These are phyloP conservation scores for Termitomyces sp. DNA, from an alignment of 768 basidiomycete genomes.

Conservation along the genomic window DNA sequence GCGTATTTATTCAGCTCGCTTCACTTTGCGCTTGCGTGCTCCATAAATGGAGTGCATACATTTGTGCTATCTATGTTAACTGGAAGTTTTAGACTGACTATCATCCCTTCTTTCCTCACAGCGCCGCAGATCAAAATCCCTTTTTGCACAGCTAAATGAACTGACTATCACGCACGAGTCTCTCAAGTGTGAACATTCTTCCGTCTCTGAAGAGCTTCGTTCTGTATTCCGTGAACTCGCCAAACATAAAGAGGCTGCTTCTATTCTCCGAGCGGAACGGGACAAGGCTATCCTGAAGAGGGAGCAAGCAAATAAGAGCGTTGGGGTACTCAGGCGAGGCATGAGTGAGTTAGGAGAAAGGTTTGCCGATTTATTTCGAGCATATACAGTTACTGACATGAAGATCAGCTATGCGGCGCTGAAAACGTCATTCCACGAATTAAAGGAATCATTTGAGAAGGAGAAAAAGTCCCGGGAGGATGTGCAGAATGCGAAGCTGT, in stretches of 20 bases:
- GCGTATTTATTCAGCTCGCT: too few species aligned
- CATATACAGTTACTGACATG: background rate
- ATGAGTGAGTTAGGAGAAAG: constrained; percentile 5
- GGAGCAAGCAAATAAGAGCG: background rate
- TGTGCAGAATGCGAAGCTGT: constrained; percentile 1
- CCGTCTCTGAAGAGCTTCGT: background rate
- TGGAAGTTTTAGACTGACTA: background rate
- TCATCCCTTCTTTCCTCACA: background rate
- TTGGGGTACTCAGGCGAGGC: background rate
- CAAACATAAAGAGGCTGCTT: background rate
- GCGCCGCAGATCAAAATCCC: constrained; percentile 1
- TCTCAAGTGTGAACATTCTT: constrained; percentile 2
- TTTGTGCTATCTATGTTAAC: too few species aligned
- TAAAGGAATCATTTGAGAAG: constrained; percentile 5
- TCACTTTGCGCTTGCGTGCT: too few species aligned
- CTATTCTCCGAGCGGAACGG: background rate
- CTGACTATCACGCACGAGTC: constrained; percentile 7
- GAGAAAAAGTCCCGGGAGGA: background rate
- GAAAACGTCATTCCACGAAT: background rate
- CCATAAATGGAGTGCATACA: too few species aligned
- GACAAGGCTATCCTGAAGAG: background rate
- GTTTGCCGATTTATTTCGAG: background rate
- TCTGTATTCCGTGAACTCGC: background rate
- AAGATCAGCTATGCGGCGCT: constrained; percentile 8
- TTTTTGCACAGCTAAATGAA: constrained; percentile 5